Evolutionary conservation across 345 rosid species (phyloP).

Genomic region (Brassica rapa): DNA sequence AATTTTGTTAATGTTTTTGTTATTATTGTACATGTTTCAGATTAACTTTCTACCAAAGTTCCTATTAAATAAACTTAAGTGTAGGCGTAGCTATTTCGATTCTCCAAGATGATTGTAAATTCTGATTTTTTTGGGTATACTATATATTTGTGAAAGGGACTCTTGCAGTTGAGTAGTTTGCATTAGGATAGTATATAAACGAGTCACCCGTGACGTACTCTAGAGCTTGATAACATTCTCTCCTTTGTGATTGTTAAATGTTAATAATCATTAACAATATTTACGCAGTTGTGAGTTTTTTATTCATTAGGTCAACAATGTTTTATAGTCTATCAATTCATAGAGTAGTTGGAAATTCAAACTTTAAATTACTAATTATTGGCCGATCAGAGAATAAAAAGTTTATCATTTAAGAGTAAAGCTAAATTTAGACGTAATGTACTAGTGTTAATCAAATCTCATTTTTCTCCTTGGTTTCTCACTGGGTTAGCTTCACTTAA

Average conservation of each 20-base stretch:
- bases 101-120: background rate
- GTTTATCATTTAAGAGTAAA: slow-evolving; percentile 6
- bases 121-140: background rate
- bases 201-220: background rate
- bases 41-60: background rate
- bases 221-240: background rate
- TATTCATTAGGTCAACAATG: background rate
- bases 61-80: background rate
- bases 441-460: background rate
- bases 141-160: background rate
- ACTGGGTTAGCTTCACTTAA: slow-evolving; percentile 3
- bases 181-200: background rate
- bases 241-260: background rate
- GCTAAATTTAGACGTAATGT: background rate
- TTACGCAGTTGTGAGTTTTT: background rate
- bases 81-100: background rate
- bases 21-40: background rate
- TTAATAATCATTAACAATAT: background rate
- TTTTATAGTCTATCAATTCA: background rate
- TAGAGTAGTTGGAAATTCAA: background rate
- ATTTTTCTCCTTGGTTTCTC: background rate
- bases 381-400: background rate
- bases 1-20: background rate
- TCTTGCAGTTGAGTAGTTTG: background rate
- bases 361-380: background rate